Evolutionary conservation across 768 basidiomycete genomes (phyloP), one percentile per base, ranked within the genome.

Genomic region (Naganishia onofrii): DNA sequence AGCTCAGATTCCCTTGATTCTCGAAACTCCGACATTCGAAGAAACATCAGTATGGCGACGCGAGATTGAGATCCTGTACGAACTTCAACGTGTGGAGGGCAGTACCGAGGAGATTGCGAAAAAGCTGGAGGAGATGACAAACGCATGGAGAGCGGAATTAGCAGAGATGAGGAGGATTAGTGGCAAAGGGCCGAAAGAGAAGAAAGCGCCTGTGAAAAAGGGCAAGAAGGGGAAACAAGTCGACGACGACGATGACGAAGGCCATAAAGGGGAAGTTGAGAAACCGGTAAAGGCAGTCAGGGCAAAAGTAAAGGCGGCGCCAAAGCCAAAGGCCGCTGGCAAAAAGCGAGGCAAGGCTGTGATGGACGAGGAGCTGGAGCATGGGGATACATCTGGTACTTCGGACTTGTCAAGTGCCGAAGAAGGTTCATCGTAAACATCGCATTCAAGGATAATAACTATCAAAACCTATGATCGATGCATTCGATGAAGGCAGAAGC

Each of bases 11-110:
- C 91, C 91, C 0, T 84, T 94, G 42, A 87, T 94, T 36, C 84
- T 93, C 17, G 92, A 94, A 77, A 93, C 92, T 0, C 90, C 90
- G 0, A 85, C 84, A 31, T 87, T 87, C 72, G 91, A 90, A 68
- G 81, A 84, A 21, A 85, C 85, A 28, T 86, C 85, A 15, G 85
- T 89, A 0, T 92, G 91, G 90, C 84, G 83, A n/a, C 83, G 83
- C 65, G 92, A 94, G 77, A 88, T 92, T 44, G 82, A 84, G 13
- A 83, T 88, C 15, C 81, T 91, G 21, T 85, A 88, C 63, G 73
- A 77, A 58, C 75, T 83, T 31, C 81, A 80, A 38, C 66, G 55
- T 5, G 73, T 81, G 5, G 63, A 67, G 4, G 81, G 80, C 56
- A 74, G 71, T 7, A 74, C 78, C 7, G 78, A 75, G 74, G 57